These are phyloP conservation scores for Trichoderma atroviride DNA, from an alignment of 2,329 filamentous ascomycete genomes.

Conservation along the genomic window DNA sequence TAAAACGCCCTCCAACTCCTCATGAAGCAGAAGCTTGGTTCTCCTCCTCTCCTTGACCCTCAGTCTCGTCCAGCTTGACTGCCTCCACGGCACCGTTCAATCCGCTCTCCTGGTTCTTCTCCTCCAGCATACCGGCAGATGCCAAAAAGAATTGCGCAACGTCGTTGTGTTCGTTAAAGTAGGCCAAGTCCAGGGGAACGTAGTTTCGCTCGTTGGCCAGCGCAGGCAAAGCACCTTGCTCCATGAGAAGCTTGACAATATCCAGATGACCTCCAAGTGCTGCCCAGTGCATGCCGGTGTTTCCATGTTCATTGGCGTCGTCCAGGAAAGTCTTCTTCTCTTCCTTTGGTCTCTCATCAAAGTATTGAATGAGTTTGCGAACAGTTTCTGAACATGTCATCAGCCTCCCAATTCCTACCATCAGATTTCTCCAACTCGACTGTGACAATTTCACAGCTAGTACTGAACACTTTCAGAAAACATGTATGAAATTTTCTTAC, in stretches of 20 bases:
- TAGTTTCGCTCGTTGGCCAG: constrained; percentile 83
- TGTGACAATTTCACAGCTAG: no score
- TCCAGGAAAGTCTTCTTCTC: constrained; percentile 62
- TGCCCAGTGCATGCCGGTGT: constrained; percentile 93
- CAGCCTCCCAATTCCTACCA: not conserved
- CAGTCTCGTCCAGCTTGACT: constrained; percentile 44
- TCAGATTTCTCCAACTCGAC: no score
- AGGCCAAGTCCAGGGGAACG: constrained; percentile 74
- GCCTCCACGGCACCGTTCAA: constrained; percentile 44
- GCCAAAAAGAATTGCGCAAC: constrained; percentile 64
- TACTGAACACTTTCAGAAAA: not conserved
- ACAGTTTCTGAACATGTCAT: constrained; percentile 47
- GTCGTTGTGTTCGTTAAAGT: constrained; percentile 67
- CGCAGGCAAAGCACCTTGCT: constrained; percentile 74
- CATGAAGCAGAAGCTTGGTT: constrained; percentile 14
- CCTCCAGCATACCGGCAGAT: constrained; percentile 52
- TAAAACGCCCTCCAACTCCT: not conserved
- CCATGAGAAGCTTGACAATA: constrained; percentile 75
- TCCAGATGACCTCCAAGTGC: constrained; percentile 85
- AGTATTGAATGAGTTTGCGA: constrained; percentile 47
- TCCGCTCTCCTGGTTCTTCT: constrained; percentile 49
- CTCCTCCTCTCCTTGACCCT: constrained; percentile 30
- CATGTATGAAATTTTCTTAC: constrained; percentile 49
- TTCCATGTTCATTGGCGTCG: constrained; percentile 76
- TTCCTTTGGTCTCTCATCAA: constrained; percentile 44